phyloP scores from a whole-genome alignment of 2,329 filamentous ascomycete species.

The Fusarium sublunatum region DNA sequence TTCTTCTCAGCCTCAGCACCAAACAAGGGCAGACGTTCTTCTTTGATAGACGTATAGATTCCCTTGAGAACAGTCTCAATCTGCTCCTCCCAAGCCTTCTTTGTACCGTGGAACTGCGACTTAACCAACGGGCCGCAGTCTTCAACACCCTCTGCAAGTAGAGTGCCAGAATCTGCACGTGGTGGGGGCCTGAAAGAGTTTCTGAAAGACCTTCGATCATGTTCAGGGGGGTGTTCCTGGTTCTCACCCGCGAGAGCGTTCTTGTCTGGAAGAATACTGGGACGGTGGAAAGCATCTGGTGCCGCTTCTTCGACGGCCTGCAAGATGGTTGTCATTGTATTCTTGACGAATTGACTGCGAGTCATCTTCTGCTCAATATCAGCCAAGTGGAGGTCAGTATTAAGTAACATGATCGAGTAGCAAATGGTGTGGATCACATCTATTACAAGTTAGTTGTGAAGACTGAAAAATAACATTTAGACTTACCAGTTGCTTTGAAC shows the following conservation, averaged over 20 bases:
- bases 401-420: slow-evolving; percentile 94
- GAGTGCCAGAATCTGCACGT: slow-evolving; percentile 56
- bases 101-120: slow-evolving; percentile 76
- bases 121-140: slow-evolving; percentile 82
- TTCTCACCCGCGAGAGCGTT: slow-evolving; percentile 50
- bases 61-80: slow-evolving; percentile 91
- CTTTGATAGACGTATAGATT: slow-evolving; percentile 90
- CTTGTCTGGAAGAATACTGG: slow-evolving; percentile 64
- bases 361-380: slow-evolving; percentile 99
- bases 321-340: slow-evolving; percentile 90
- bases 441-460: slow-evolving; percentile 53
- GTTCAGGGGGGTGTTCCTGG: slow-evolving; percentile 51
- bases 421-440: slow-evolving; percentile 98
- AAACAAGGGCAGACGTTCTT: slow-evolving; percentile 86
- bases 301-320: slow-evolving; percentile 79
- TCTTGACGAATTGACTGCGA: slow-evolving; percentile 91
- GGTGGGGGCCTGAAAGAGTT: slow-evolving; percentile 64
- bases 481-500: slow-evolving; percentile 86
- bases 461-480: not conserved
- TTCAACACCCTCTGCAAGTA: slow-evolving; percentile 52
- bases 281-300: slow-evolving; percentile 72
- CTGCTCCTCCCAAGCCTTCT: slow-evolving; percentile 87
- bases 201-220: slow-evolving; percentile 55
- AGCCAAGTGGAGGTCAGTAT: slow-evolving; percentile 94
- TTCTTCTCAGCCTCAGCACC: slow-evolving; percentile 68